Base-by-base conservation (phyloP, 495 filamentous ascomycete species). In the Tuber aestivum region DNA sequence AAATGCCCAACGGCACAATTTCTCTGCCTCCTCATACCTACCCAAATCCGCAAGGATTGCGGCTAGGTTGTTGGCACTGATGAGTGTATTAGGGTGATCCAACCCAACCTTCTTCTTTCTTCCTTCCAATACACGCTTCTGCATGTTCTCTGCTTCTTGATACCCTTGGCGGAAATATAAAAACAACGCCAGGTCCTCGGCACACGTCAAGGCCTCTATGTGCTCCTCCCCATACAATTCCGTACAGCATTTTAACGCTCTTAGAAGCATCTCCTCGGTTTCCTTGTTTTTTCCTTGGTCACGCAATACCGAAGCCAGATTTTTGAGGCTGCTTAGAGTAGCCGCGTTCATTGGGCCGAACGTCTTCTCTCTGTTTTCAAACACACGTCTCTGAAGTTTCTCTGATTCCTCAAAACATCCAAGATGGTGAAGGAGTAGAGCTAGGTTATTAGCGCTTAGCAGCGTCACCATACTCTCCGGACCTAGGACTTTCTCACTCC, bases 361-460 rank as follows among this genome's bases (percentile, higher is more conserved):
- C 48, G 78, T 77, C 45, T 76, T 77, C 75, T 83, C 80, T 14
- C 79, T 41, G 50, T 76, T 45, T 32, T 80, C 78, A 41, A 85
- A 72, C 20, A 70, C 72, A 21, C 73, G 72, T 69, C 76, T 79
- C 40, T 83, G 72, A 21, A 83, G 68, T n/a, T 40, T 32, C 56
- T 85, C 84, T 0, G 84, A 83, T 65, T 86, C 84, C 65, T 83
- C 70, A 69, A 83, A 84, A 27, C 83, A 79, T 12, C 82, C 84
- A 35, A 82, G 78, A 14, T 73, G 32, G 21, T 76, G 27, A 8
- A 85, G 78, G 16, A 83, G 23, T 21, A 74, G 42, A 20, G 80
- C 83, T 45, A 83, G 80, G 69, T 70, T 81, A 69, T 76, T 77
- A 74, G 81, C 80, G 77, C 45, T 84, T 3, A 0, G 72, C 27